Conservation (phyloP, 139 green algal species). For the Coelastrella sp. region DNA sequence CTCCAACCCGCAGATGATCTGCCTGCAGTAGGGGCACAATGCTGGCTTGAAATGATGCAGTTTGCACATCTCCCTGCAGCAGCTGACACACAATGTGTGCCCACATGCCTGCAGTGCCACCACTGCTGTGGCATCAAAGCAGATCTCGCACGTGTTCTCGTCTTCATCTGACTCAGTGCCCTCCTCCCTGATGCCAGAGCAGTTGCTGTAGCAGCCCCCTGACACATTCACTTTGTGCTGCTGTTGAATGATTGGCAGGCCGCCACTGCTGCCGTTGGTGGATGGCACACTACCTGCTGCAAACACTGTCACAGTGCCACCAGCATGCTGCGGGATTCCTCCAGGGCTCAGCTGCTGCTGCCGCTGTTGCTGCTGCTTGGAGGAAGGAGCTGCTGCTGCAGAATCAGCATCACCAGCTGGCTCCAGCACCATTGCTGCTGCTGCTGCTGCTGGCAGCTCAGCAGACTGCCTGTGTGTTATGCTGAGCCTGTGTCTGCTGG, state of each 20-base stretch:
- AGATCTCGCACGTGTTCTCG: conserved; percentile 52
- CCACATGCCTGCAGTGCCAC: conserved; percentile 38
- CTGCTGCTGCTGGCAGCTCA: neutral
- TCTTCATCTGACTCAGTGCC: neutral
- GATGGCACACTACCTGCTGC: neutral
- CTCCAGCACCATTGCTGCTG: neutral
- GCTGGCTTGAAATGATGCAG: conserved; percentile 60
- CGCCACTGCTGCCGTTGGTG: neutral
- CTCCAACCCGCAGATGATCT: conserved; percentile 1
- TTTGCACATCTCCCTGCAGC: conserved; percentile 56
- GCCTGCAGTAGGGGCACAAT: conserved; percentile 62
- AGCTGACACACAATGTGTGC: conserved; percentile 40
- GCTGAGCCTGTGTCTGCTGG: neutral
- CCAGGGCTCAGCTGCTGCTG: neutral
- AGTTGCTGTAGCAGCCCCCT: neutral
- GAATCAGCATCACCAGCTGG: neutral
- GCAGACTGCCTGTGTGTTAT: neutral
- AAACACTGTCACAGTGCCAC: neutral
- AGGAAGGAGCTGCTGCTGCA: neutral
- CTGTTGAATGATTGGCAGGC: conserved; percentile 28
- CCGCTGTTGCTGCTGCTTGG: neutral
- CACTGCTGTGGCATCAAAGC: conserved; percentile 51
- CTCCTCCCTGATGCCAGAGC: conserved; percentile 7
- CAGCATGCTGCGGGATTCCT: neutral
- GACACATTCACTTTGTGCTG: neutral